These are phyloP conservation scores for Kondoa subrosea DNA, from an alignment of 768 basidiomycete species.

Conservation along the genomic window DNA sequence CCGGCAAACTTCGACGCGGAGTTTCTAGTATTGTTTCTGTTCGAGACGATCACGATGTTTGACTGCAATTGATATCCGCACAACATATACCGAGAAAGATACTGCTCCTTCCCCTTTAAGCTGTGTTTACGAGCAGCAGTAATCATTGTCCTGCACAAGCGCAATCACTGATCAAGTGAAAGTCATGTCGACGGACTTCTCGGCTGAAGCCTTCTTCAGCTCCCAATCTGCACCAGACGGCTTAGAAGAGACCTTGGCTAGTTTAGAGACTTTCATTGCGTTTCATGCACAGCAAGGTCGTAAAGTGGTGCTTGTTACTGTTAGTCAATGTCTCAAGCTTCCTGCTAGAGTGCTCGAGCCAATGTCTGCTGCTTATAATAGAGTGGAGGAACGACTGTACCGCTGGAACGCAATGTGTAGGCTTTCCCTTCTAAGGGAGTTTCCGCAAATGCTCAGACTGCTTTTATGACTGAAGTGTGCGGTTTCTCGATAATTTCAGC, in stretches of 20 bases:
- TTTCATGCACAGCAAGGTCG: slow-evolving; percentile 48
- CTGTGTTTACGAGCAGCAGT: no score
- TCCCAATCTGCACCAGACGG: slow-evolving; percentile 63
- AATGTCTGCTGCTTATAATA: slow-evolving; percentile 30
- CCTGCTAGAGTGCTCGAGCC: slow-evolving; percentile 4
- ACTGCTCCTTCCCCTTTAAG: no score
- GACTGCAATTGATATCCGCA: no score
- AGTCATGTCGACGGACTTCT: slow-evolving; percentile 14
- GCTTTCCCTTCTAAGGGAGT: no score
- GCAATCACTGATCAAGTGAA: no score
- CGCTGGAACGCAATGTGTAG: slow-evolving; percentile 96
- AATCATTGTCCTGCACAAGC: no score
- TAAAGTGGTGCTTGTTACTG: slow-evolving; percentile 83
- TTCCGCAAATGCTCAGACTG: no score
- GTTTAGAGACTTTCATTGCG: slow-evolving; percentile 51
- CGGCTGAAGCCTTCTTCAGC: slow-evolving; percentile 48
- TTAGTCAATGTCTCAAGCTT: slow-evolving; percentile 35
- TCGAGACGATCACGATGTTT: no score
- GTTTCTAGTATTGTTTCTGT: no score
- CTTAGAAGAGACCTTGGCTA: slow-evolving; percentile 50
- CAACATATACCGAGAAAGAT: no score
- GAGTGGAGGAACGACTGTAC: slow-evolving; percentile 98
- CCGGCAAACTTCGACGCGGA: no score
- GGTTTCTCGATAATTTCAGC: slow-evolving; percentile 96
- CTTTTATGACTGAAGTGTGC: slow-evolving; percentile 54